Percentiles rank a stretch among this genome's conserved stretches.
Conservation (phyloP, 1,139 yeast genomes). For the Debaryomyces coudertii region DNA sequence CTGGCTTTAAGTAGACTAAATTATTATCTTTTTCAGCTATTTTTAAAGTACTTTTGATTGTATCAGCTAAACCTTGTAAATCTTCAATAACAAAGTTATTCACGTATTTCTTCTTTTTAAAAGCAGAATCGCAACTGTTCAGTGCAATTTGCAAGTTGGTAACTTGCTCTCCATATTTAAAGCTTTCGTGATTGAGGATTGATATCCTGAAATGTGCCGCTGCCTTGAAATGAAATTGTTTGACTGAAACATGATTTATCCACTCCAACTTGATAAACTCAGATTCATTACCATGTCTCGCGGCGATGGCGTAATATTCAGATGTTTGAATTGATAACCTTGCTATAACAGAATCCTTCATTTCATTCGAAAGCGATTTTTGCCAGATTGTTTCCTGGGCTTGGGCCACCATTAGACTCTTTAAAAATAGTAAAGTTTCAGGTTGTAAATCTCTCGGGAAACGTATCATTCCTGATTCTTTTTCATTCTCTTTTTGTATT, state of each 20-base stretch:
- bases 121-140: conserved; percentile 36
- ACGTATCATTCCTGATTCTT: conserved; percentile 5
- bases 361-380: conserved; percentile 58
- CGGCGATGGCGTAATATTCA: conserved; percentile 55
- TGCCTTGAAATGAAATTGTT: conserved; percentile 65
- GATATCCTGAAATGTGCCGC: conserved; percentile 72
- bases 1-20: conserved; percentile 67
- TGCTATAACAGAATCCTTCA: conserved; percentile 65
- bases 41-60: conserved; percentile 49
- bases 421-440: conserved; percentile 33
- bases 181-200: conserved; percentile 46
- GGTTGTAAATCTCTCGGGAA: conserved; percentile 26
- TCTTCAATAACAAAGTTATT: conserved; percentile 48
- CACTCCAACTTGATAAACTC: conserved; percentile 63
- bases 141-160: conserved; percentile 53
- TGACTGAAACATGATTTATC: conserved; percentile 62
- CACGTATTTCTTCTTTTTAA: conserved; percentile 47
- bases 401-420: conserved; percentile 68
- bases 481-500: conserved; percentile 12
- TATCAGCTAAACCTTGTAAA: conserved; percentile 46
- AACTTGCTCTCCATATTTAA: conserved; percentile 72
- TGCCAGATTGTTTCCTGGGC: conserved; percentile 90
- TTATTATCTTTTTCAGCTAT: conserved; percentile 80
- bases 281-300: conserved; percentile 47
- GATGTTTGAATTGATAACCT: conserved; percentile 67